Evolutionary conservation across 176 grass and related monocot species (phyloP).

Genomic region (Zea luxurians): DNA sequence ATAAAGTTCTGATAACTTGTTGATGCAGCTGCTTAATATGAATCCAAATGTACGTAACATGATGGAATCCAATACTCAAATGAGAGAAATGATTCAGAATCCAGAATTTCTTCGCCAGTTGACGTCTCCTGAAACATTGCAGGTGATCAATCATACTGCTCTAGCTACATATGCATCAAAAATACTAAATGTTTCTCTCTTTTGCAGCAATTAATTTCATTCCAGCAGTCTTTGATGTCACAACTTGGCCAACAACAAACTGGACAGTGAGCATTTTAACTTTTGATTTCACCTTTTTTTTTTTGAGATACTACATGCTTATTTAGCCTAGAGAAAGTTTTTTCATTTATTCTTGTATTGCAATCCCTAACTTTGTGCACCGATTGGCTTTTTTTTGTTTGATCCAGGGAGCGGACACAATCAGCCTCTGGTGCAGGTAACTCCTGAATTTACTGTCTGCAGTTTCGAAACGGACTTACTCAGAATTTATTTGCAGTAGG

Average conservation of each 20-base stretch:
- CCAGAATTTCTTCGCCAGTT: constrained; percentile 92
- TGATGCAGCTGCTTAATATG: constrained; percentile 66
- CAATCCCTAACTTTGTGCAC: background rate
- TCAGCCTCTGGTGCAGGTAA: constrained; percentile 61
- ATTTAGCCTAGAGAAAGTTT: constrained; percentile 4
- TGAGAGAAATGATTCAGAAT: constrained; percentile 93
- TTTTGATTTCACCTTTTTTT: constrained; percentile 18
- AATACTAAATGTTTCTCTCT: constrained; percentile 31
- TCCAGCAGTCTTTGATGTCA: constrained; percentile 72
- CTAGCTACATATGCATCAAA: constrained; percentile 21
- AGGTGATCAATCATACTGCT: constrained; percentile 46
- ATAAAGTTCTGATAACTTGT: constrained; percentile 5
- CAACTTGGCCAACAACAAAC: constrained; percentile 69
- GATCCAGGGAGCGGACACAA: constrained; percentile 62
- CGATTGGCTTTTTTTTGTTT: constrained; percentile 27
- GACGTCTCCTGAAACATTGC: constrained; percentile 84
- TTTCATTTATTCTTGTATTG: constrained; percentile 13
- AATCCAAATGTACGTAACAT: constrained; percentile 75
- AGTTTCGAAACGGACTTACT: background rate
- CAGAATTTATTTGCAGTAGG: background rate
- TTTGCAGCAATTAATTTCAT: constrained; percentile 77
- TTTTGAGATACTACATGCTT: background rate
- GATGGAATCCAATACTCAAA: constrained; percentile 74
- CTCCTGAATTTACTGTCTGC: background rate
- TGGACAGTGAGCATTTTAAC: constrained; percentile 68